Conservation (phyloP, 768 basidiomycete genomes). For the Symmetrospora coprosmae region DNA sequence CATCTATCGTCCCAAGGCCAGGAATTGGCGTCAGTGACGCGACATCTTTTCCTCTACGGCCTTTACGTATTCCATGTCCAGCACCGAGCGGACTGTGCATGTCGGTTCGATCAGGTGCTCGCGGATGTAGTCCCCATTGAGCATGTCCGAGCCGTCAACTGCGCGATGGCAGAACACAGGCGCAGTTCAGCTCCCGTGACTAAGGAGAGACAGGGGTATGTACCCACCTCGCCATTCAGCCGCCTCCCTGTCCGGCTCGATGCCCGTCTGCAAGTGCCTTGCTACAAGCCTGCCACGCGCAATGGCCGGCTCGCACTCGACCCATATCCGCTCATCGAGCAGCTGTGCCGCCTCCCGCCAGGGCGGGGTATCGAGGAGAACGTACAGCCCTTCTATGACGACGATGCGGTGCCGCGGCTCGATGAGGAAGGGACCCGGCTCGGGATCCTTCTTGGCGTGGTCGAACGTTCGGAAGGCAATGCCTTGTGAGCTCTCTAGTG, state of each 20-base stretch:
- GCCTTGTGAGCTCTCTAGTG: background rate
- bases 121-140: constrained; percentile 29
- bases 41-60: background rate
- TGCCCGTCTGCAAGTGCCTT: constrained; percentile 34
- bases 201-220: background rate
- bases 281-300: constrained; percentile 32
- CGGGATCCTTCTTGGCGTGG: constrained; percentile 76
- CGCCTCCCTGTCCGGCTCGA: constrained; percentile 27
- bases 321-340: constrained; percentile 66
- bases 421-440: constrained; percentile 48
- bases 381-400: constrained; percentile 80
- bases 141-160: constrained; percentile 32
- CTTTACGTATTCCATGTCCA: constrained; percentile 6
- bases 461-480: constrained; percentile 66
- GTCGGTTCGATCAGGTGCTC: constrained; percentile 23
- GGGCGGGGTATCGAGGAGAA: constrained; percentile 55
- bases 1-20: too few relatives aligned
- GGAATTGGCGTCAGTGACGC: background rate
- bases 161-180: background rate
- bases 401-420: constrained; percentile 57
- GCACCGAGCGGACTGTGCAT: constrained; percentile 15
- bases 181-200: background rate
- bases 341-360: constrained; percentile 55
- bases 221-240: constrained; percentile 25
- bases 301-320: constrained; percentile 37